phyloP scores from a whole-genome alignment of 176 grass and related monocot species.

The Musa acuminata region DNA sequence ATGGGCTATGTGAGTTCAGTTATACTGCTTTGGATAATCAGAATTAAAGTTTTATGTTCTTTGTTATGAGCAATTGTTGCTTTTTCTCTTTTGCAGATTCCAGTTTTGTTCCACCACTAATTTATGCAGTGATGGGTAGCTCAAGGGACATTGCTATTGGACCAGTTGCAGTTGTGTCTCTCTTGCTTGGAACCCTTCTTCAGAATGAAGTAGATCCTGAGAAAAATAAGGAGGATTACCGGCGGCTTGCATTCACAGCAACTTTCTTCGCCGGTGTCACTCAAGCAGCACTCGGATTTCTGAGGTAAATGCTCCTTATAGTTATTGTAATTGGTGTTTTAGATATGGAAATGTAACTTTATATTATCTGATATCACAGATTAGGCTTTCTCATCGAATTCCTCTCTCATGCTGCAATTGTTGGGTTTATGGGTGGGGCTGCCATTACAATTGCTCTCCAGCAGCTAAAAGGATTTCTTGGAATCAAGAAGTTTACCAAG shows the following conservation, averaged over 20 bases:
- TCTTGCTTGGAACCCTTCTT: slow-evolving; percentile 81
- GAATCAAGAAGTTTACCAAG: slow-evolving; percentile 71
- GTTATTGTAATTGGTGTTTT: neutral
- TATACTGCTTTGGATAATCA: neutral
- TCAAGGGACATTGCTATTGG: slow-evolving; percentile 95
- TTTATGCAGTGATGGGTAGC: slow-evolving; percentile 95
- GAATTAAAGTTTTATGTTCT: neutral
- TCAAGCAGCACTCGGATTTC: slow-evolving; percentile 83
- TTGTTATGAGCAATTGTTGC: neutral
- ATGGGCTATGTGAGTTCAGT: slow-evolving; percentile 68
- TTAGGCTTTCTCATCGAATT: slow-evolving; percentile 93
- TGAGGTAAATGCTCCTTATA: slow-evolving; percentile 42
- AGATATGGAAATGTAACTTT: neutral
- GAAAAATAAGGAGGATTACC: slow-evolving; percentile 60
- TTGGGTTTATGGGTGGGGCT: slow-evolving; percentile 92
- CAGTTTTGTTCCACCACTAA: slow-evolving; percentile 75
- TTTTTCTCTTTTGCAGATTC: slow-evolving; percentile 52
- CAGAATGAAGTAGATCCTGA: slow-evolving; percentile 55
- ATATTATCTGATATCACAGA: slow-evolving; percentile 34
- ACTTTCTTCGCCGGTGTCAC: slow-evolving; percentile 97
- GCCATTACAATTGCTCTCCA: slow-evolving; percentile 93
- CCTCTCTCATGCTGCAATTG: slow-evolving; percentile 92
- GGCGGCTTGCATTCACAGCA: slow-evolving; percentile 72
- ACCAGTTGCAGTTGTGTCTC: slow-evolving; percentile 85
- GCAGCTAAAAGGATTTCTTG: slow-evolving; percentile 79